phyloP scores from a whole-genome alignment of 345 rosid species.

The Clarkia xantiana region DNA sequence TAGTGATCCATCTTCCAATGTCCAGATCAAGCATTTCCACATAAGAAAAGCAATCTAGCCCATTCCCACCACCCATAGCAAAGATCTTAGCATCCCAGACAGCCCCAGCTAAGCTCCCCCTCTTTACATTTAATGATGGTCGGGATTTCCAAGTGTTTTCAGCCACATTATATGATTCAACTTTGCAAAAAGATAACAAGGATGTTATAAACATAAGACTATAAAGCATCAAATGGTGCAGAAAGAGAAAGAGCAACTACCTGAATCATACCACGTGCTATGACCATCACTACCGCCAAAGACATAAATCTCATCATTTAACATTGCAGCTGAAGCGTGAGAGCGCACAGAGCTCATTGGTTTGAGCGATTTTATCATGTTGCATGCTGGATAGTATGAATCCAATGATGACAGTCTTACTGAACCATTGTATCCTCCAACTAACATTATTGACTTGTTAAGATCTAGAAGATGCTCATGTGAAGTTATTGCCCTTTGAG shows the following conservation, averaged over 20 bases:
- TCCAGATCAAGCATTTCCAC: conserved; percentile 79
- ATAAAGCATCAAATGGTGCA: too few relatives aligned
- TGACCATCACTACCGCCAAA: conserved; percentile 54
- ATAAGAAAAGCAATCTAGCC: conserved; percentile 32
- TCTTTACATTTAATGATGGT: conserved; percentile 33
- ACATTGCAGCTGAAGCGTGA: conserved; percentile 44
- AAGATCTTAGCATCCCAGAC: conserved; percentile 34
- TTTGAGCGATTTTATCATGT: conserved; percentile 30
- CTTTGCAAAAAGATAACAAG: conserved; percentile 20
- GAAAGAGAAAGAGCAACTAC: conserved; percentile 13
- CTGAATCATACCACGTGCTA: conserved; percentile 47
- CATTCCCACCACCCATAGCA: conserved; percentile 66
- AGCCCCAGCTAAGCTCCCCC: conserved; percentile 59
- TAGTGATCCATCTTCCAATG: conserved; percentile 49
- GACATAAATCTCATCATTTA: conserved; percentile 38
- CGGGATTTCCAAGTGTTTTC: conserved; percentile 41
- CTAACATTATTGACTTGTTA: conserved; percentile 36
- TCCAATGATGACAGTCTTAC: conserved; percentile 37
- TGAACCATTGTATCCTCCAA: conserved; percentile 52
- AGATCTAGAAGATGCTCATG: conserved; percentile 30
- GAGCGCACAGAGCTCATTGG: conserved; percentile 48
- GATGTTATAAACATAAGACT: conserved; percentile 6
- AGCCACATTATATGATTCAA: conserved; percentile 44
- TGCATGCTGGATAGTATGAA: conserved; percentile 40
- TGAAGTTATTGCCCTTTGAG: conserved; percentile 13